Base-by-base conservation (phyloP, 75 land plant species). In the Ceratopteris richardii region DNA sequence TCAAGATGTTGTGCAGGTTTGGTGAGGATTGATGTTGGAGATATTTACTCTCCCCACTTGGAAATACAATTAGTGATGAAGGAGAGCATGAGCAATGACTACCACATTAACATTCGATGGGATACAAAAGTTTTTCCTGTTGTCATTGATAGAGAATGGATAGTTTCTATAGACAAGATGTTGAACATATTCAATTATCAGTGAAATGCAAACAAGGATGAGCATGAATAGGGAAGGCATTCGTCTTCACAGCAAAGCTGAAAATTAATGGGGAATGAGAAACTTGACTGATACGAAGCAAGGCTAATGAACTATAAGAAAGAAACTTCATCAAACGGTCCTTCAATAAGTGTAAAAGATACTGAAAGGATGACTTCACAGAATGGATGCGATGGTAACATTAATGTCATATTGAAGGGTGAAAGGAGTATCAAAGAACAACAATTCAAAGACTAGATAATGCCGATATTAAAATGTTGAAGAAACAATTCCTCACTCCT, bases 351-450 rank as follows among this genome's bases (percentile, higher is more conserved):
- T 29, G 28, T n/a, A 13, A 63, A 54, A 44, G 65, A 63, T 30
- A 23, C 10, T 19, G 12, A 44, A 10, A 22, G 21, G 20, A 14
- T 41, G 28, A 28, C 14, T 26, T 63, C 60, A 28, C 65, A 67
- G 22, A 66, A 39, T 29, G 70, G 43, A 29, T 51, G 66, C 29
- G 79, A 77, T 39, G 79, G 71, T 22, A 78, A 67, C 58, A 77
- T 77, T 21, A 77, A 66, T 62, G 79, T 78, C 25, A 77, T 77
- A 54, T 78, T 77, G 21, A 78, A 77, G 79, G 77, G n/a, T n/a
- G n/a, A n/a, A n/a, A n/a, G n/a, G n/a, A n/a, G n/a, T n/a, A n/a
- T n/a, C n/a, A n/a, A n/a, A n/a, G n/a, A n/a, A n/a, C n/a, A n/a
- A n/a, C n/a, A n/a, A n/a, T n/a, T n/a, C n/a, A n/a, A n/a, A n/a